These are phyloP conservation scores for Linnemannia zychae DNA, from an alignment of 192 early-diverging fungal genomes.

Conservation along the genomic window DNA sequence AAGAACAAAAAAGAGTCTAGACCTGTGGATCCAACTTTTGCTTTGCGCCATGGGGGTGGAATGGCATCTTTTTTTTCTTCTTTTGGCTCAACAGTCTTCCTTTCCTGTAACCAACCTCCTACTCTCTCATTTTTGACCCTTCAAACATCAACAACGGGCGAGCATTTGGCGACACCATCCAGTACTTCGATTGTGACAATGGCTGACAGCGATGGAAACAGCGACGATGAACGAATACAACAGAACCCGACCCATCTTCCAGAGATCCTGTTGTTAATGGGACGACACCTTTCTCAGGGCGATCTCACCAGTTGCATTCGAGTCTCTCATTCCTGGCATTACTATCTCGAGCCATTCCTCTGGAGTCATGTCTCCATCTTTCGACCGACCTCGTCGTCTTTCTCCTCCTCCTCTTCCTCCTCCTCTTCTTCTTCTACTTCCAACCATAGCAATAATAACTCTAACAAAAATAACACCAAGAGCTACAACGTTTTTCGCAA, in stretches of 20 bases:
- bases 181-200: background rate
- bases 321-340: slow-evolving; percentile 1
- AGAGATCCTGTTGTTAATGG: slow-evolving; percentile 6
- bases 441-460: background rate
- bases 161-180: background rate
- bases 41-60: too few relatives aligned
- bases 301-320: slow-evolving; percentile 11
- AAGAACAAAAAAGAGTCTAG: background rate
- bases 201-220: background rate
- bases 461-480: background rate
- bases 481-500: background rate
- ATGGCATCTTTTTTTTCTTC: background rate
- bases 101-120: background rate
- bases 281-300: background rate
- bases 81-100: background rate
- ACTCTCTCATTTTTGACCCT: background rate
- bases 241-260: slow-evolving; percentile 6
- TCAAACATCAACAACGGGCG: background rate
- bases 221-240: background rate
- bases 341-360: background rate
- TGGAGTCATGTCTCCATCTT: background rate
- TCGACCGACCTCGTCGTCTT: background rate
- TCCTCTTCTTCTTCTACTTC: background rate
- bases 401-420: background rate
- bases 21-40: background rate